These are phyloP conservation scores for Neopestalotiopsis clavispora DNA, from an alignment of 2,329 filamentous ascomycete species.

Conservation along the genomic window DNA sequence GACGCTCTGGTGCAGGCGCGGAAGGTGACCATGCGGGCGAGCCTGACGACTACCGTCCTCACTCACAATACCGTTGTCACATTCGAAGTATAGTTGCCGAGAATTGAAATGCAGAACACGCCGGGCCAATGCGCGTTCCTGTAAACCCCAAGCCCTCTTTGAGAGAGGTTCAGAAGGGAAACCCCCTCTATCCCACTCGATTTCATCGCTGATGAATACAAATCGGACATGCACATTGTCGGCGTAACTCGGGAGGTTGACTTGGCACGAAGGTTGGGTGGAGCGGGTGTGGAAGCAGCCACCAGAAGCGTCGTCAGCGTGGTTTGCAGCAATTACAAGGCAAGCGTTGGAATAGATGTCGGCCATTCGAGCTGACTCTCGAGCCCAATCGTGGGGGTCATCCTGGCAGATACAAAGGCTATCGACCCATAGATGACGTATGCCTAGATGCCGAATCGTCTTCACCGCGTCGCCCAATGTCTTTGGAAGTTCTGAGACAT, in stretches of 20 bases:
- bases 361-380: constrained; percentile 22
- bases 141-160: constrained; percentile 13
- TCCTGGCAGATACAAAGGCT: constrained; percentile 24
- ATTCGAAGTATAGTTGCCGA: constrained; percentile 18
- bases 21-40: not conserved
- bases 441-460: not conserved
- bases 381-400: constrained; percentile 21
- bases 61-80: constrained; percentile 5
- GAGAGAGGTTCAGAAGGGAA: constrained; percentile 7
- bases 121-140: constrained; percentile 15
- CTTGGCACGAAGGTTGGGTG: not conserved
- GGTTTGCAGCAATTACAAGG: constrained; percentile 22
- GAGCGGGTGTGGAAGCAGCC: constrained; percentile 17
- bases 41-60: constrained; percentile 14
- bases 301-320: constrained; percentile 6
- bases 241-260: constrained; percentile 17
- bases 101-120: constrained; percentile 17
- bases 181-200: not conserved
- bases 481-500: constrained; percentile 15
- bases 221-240: constrained; percentile 7
- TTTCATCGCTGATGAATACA: constrained; percentile 10
- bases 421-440: constrained; percentile 24
- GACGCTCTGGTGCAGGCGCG: not conserved
- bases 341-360: constrained; percentile 21
- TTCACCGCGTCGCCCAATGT: constrained; percentile 12